Base-by-base conservation (phyloP, 192 early-diverging fungal species). In the Coemansia umbellata region DNA sequence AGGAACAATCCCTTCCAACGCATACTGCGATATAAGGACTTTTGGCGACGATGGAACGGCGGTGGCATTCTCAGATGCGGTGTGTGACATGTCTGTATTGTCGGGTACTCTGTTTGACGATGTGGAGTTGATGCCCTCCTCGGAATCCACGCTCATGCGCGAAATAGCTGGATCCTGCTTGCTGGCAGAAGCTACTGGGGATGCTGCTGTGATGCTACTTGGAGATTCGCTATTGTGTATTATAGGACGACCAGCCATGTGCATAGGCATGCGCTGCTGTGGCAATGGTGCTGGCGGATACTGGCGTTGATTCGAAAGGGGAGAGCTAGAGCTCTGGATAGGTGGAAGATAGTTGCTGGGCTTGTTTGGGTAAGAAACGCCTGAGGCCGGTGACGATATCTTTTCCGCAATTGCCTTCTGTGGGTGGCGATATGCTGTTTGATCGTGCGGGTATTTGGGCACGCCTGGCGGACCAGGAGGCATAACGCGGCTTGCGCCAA, bases 1-100 rank as follows among this genome's bases (percentile, higher is more conserved):
- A 0, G 72, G 72, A 33, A 75, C 28, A 33, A 47, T 45, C 6
- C 69, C 69, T 37, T 51, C 47, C 19, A 54, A 33, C 3, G 40
- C 17, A 23, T 18, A 35, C 4, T 18, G 43, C 24, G 43, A 14
- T 4, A 10, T 6, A 19, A 26, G 15, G 4, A 11, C 8, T 19
- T 26, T 45, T 45, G 43, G 43, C 23, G 43, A 45, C 23, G 43
- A 45, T 13, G 43, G 43, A 26, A 45, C 43, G 9, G 43, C 43
- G 15, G 43, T 45, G 24, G 43, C 43, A 13, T 19, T 19, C 14
- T 45, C 47, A 4, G 56, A 57, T 36, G 24, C 17, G 11, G 36
- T 24, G 18, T 11, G 32, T 3, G 45, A 35, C 30, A 28, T 50
- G n/a, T 49, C 56, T 17, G 47, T 17, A 5, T 32, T 31, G 47